Evolutionary conservation across 1,139 yeast species (phyloP).

Genomic region (Pneumocystis jirovecii): DNA sequence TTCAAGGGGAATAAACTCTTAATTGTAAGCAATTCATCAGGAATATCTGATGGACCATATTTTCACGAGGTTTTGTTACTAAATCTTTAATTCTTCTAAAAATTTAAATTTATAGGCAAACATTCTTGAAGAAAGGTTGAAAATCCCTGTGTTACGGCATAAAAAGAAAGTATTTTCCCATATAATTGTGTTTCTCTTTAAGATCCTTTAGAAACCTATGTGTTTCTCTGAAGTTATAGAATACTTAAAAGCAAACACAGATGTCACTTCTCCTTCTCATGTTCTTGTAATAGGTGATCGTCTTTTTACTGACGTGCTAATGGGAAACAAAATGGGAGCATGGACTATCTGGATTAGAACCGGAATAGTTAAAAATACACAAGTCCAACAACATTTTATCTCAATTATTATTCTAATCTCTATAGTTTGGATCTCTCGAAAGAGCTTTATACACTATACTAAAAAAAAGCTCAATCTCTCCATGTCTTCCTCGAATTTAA

Average conservation of each 20-base stretch:
- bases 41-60: constrained; percentile 37
- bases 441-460: too few relatives aligned
- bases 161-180: constrained; percentile 24
- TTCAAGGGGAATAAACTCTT: constrained; percentile 57
- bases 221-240: constrained; percentile 56
- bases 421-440: too few relatives aligned
- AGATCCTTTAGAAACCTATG: constrained; percentile 59
- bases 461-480: too few relatives aligned
- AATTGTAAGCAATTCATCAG: constrained; percentile 88
- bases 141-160: constrained; percentile 67
- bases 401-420: too few relatives aligned
- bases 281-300: constrained; percentile 84
- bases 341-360: constrained; percentile 58
- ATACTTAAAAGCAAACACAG: constrained; percentile 30
- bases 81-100: neutral
- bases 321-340: constrained; percentile 91
- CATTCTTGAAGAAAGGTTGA: constrained; percentile 49
- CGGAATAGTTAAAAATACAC: too few relatives aligned
- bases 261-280: constrained; percentile 37
- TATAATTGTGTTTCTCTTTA: neutral
- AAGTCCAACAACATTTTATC: too few relatives aligned
- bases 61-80: constrained; percentile 36
- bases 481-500: too few relatives aligned
- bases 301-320: constrained; percentile 72
- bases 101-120: constrained; percentile 34